Base-by-base conservation (phyloP, 371 early-diverging fungal species). In the Basidiobolus meristosporus region DNA sequence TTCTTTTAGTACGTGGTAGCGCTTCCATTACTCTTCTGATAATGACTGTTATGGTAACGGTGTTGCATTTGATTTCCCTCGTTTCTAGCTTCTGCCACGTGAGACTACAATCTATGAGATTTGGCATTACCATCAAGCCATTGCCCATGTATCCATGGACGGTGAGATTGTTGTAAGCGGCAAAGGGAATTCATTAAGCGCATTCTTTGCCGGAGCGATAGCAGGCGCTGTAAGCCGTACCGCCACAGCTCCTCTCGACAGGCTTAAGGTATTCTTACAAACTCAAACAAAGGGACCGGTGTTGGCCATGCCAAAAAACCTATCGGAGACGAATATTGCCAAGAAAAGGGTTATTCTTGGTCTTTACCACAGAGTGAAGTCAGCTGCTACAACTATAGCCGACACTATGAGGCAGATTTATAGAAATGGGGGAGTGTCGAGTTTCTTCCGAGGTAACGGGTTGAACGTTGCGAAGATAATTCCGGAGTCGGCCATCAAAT, bases 401-500 rank as follows among this genome's bases (percentile, higher is more conserved):
- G n/a, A n/a, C n/a, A n/a, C n/a, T n/a, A n/a, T n/a, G n/a, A n/a
- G n/a, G n/a, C 53, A 48, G 7, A 67, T 85, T 22, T 82, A 82
- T 51, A 47, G 45, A 0, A 62, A 73, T 46, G 78, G 78, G 21
- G 83, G 86, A 15, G 36, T 77, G 19, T 56, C 57, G 23, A 72
- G 69, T 1, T 83, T 83, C 45, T 86, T 73, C 52, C 68, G 75
- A 9, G 86, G 86, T 40, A 86, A 86, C 50, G 82, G 81, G 20
- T 46, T 86, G 12, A 83, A 83, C 45, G 68, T 79, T 39, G 51
- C 77, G 46, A 86, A 86, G 50, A 80, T 86, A 43, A 64, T 73
- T 3, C 86, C 86, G 17, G 83, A 86, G 51, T 71, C 75, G 0
- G 77, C 75, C 14, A 65, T 79, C 50, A 80, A 79, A 48, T 82